Percentiles rank a stretch among this genome's conserved stretches.
Evolutionary conservation across 257 asterid species (phyloP).

Genomic region (Schizonepeta tenuifolia): DNA sequence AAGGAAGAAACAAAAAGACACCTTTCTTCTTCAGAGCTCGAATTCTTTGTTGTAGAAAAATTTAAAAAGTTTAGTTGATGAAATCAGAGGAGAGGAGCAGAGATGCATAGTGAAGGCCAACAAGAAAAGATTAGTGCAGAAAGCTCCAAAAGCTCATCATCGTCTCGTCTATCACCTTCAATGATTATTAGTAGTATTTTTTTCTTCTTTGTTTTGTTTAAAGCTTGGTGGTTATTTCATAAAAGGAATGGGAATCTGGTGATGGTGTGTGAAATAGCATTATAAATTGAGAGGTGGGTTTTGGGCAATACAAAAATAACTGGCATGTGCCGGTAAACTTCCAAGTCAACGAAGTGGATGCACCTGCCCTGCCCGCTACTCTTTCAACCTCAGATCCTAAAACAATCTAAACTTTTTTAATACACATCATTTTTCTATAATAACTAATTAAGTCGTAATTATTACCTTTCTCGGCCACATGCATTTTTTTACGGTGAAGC

Average conservation of each 20-base stretch:
- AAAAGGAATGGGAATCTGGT: conserved; percentile 32
- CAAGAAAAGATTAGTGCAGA: conserved; percentile 43
- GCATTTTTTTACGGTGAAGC: background rate
- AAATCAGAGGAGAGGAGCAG: conserved; percentile 21
- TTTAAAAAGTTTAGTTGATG: background rate
- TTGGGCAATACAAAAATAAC: conserved; percentile 32
- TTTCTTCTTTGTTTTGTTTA: background rate
- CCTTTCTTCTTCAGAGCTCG: conserved; percentile 4
- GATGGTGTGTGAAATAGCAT: background rate
- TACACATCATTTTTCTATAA: background rate
- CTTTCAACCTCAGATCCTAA: conserved; percentile 1
- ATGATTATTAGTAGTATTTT: no score
- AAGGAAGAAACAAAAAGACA: conserved; percentile 14
- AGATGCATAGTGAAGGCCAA: conserved; percentile 26
- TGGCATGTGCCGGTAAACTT: conserved; percentile 50
- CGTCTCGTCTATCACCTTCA: background rate
- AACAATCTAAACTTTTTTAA: background rate
- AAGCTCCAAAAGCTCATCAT: conserved; percentile 41
- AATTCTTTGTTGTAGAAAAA: background rate
- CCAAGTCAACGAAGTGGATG: conserved; percentile 58
- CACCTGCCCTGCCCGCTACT: conserved; percentile 1
- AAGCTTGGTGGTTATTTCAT: conserved; percentile 14
- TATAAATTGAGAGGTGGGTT: conserved; percentile 1
- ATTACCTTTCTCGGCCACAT: background rate
- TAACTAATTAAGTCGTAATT: no score